Evolutionary conservation across 2,329 filamentous ascomycete genomes (phyloP), one percentile per base, ranked within the genome.

Genomic region (Calonectria pseudoreteaudii): DNA sequence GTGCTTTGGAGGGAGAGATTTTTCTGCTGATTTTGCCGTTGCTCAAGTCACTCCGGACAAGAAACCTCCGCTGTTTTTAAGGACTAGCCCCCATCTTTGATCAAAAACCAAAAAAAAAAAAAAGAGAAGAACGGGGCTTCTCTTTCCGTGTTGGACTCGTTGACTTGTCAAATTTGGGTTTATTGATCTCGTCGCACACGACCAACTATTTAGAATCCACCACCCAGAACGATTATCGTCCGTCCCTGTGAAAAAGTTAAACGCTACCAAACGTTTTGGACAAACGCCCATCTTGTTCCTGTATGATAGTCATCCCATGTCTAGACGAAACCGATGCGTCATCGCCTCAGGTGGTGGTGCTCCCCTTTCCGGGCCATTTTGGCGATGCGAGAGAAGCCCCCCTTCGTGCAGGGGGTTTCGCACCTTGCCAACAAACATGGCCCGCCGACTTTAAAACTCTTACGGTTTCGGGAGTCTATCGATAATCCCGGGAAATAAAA

Each of bases 401-500:
- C n/a, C n/a, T n/a, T n/a, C n/a, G n/a, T n/a, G n/a, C n/a, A n/a
- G n/a, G n/a, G n/a, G 56, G 36, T 23, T 41, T 41, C 4, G 36
- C 11, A 3, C 56, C 56, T 62, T 23, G 53, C n/a, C 20, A 47
- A 26, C 49, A 71, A 71, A 67, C 41, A 34, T 49, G 62, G 38
- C n/a, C 49, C 49, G 64, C 62, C 47, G 34, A 34, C 64, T 68
- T 68, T 65, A 53, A 76, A 75, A 76, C 74, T 44, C 44, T 70
- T 66, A 68, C 44, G 64, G 74, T 76, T 74, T 76, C 72, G 72
- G 36, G 18, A 66, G 47, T 60, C 30, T 28, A 34, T 74, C 73
- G 58, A 74, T 72, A n/a, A 66, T 75, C 77, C 67, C 31, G 71
- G 75, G 56, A 52, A 41, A 70, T 68, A 34, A 34, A 56, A 49